Conservation (phyloP, 1,284 basidiomycete genomes). For the Cerrena zonata region DNA sequence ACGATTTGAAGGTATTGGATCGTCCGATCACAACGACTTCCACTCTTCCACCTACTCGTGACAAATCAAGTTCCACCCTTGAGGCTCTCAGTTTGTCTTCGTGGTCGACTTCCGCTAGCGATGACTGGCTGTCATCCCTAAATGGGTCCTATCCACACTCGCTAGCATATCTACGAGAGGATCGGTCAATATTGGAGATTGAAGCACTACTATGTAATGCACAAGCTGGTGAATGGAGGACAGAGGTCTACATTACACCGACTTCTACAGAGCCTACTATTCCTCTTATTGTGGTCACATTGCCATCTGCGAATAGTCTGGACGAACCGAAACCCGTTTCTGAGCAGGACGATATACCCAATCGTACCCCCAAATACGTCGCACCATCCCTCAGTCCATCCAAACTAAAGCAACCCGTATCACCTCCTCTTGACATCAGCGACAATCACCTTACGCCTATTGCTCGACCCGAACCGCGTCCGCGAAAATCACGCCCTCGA, state of each 20-base stretch:
- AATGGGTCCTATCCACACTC: background rate
- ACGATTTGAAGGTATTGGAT: constrained; percentile 6
- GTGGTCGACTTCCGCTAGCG: background rate
- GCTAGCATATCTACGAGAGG: background rate
- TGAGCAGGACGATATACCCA: too few relatives aligned
- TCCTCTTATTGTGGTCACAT: constrained; percentile 23
- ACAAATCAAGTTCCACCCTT: background rate
- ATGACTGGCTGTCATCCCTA: background rate
- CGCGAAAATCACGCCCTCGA: background rate
- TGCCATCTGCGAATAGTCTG: constrained; percentile 12
- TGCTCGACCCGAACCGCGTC: background rate
- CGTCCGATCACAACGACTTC: background rate
- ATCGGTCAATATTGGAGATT: background rate
- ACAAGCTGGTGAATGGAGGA: background rate
- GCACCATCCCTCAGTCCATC: too few relatives aligned
- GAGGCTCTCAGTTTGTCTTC: background rate
- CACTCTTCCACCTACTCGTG: background rate
- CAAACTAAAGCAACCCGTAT: background rate
- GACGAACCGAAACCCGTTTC: background rate
- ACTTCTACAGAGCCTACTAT: too few relatives aligned
- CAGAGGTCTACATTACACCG: background rate
- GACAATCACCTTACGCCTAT: background rate
- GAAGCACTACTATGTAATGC: too few relatives aligned
- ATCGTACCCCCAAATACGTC: too few relatives aligned
- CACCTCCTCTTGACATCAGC: background rate